A percentile compares a stretch with the other conserved stretches of the same genome.
These are phyloP conservation scores for Cichorium intybus DNA, from an alignment of 140 eudicot genomes.

Conservation along the genomic window DNA sequence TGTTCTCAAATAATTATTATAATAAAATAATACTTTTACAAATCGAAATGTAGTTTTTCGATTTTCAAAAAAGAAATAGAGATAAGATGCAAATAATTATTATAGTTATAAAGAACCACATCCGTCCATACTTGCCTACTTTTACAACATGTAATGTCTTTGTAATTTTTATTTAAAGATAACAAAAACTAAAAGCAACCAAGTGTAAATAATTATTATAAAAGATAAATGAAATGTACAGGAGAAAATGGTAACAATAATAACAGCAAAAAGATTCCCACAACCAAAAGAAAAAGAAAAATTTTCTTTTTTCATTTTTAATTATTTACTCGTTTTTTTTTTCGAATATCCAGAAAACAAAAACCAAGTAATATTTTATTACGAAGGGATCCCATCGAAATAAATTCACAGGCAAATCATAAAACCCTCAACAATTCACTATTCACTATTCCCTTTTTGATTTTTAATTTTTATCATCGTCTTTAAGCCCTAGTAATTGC, in stretches of 20 bases:
- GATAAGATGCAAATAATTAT: neutral
- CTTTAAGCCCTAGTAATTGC: conserved; percentile 3
- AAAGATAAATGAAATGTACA: neutral
- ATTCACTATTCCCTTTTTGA: conserved; percentile 1
- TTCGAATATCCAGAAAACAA: neutral
- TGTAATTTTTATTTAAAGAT: neutral
- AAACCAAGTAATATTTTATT: conserved; percentile 20
- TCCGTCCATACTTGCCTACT: neutral
- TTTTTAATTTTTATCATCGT: conserved; percentile 7
- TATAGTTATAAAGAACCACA: neutral
- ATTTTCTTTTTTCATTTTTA: neutral
- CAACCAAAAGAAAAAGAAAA: neutral
- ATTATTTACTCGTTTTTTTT: conserved; percentile 5
- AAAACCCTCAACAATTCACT: conserved; percentile 23
- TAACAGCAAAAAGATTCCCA: neutral
- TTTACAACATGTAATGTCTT: neutral
- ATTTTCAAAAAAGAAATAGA: neutral
- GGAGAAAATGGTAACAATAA: neutral
- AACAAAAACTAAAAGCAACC: neutral
- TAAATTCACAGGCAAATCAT: conserved; percentile 24
- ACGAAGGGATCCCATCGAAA: conserved; percentile 18
- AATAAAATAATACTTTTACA: neutral
- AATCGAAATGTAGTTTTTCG: neutral
- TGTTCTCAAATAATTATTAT: neutral
- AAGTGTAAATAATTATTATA: neutral